A percentile compares a stretch with the other conserved stretches of the same genome.
Evolutionary conservation across 2,329 filamentous ascomycete species (phyloP).

Genomic region (Didymella pomorum): DNA sequence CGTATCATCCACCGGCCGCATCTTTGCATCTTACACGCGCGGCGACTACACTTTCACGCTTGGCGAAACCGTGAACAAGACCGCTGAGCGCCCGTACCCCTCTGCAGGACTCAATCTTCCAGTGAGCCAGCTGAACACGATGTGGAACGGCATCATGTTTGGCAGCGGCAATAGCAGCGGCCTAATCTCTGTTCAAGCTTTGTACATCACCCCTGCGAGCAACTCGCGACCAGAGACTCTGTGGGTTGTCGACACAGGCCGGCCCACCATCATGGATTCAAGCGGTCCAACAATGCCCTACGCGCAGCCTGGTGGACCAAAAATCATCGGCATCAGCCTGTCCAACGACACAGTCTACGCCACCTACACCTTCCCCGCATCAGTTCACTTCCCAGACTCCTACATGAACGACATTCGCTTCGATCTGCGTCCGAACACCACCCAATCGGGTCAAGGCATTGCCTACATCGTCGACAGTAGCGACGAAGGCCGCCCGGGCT

Average conservation of each 20-base stretch:
- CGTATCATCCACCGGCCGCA: constrained; percentile 58
- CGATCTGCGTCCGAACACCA: not conserved
- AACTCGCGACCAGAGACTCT: constrained; percentile 41
- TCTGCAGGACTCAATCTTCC: constrained; percentile 53
- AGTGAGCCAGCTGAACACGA: constrained; percentile 55
- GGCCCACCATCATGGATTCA: constrained; percentile 48
- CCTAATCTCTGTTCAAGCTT: constrained; percentile 60
- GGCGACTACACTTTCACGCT: constrained; percentile 58
- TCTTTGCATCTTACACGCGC: constrained; percentile 61
- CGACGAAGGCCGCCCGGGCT: not conserved
- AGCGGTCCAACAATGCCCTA: constrained; percentile 43
- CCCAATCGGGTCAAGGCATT: not conserved
- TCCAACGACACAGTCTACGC: not conserved
- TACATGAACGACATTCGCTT: not conserved
- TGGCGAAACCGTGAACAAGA: constrained; percentile 57
- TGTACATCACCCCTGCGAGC: constrained; percentile 58
- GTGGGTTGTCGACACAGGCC: constrained; percentile 62
- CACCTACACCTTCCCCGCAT: not conserved
- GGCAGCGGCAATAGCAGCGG: constrained; percentile 55
- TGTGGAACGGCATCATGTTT: constrained; percentile 56
- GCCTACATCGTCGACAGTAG: not conserved
- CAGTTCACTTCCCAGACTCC: not conserved
- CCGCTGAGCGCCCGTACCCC: constrained; percentile 58
- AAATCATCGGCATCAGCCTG: not conserved
- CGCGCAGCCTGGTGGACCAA: constrained; percentile 8